Base-by-base conservation (phyloP, 2,329 filamentous ascomycete genomes). In the Tolypocladium tundrense region DNA sequence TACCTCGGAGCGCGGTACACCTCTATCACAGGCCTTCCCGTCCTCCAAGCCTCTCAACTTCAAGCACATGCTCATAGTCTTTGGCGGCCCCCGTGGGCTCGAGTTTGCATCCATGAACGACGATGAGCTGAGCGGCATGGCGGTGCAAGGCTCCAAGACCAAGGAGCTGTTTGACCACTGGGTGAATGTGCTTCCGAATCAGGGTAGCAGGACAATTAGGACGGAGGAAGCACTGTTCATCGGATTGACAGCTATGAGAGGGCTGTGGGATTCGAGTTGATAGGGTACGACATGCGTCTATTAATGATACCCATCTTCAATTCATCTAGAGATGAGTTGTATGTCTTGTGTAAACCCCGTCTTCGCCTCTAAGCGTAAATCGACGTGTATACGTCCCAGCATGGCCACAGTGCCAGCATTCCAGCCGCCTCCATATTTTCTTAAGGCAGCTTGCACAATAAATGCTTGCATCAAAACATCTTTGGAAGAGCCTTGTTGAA, bases 191-290 rank as follows among this genome's bases (percentile, higher is more conserved):
- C 78, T 91, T 62, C 88, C 90, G 4, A 84, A 85, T 1, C 91
- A 95, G 70, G 90, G 90, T 1, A 93, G 88, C 69, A 79, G 90
- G 65, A 91, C 86, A 1, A 93, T 96, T 61, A 77, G 88, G 61
- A 94, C 90, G 0, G 90, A 95, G 65, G 91, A 96, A 73, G 90
- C 90, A 1, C 73, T 95, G 21, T 89, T 88, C 74, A 83, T 94
- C 67, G 89, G 86, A 0, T 70, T 95, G 68, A 87, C 86, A 66
- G 83, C 84, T 2, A 68, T 94, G 67, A 81, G 85, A 67, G 78
- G 75, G 59, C 63, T 86, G 59, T 87, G 78, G 83, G 74, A 76
- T 10, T 52, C 51, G 33, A 61, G 57, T 53, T 63, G 54, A 59
- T 16, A 14, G 37, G 40, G 37, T 39, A 27, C 21, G 24, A 42